phyloP scores from a whole-genome alignment of 208 protist species.

The Trypanosoma vivax region DNA sequence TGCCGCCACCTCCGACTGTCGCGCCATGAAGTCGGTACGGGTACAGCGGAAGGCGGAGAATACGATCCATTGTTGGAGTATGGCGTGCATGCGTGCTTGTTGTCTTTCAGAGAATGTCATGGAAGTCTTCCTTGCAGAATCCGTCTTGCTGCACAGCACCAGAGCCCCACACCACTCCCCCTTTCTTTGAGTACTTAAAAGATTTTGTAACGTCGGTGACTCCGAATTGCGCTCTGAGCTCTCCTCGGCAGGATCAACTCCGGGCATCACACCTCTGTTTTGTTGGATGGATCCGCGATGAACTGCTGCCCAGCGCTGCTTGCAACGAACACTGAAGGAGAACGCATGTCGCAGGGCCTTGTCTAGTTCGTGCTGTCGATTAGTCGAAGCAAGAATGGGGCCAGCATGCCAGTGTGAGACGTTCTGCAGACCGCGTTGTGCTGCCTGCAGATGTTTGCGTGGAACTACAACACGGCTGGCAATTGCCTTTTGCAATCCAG shows the following conservation, averaged over 20 bases:
- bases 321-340: slow-evolving; percentile 10
- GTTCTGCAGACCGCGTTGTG: slow-evolving; percentile 7
- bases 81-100: slow-evolving; percentile 15
- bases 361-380: background rate
- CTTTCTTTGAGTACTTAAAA: no score
- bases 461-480: slow-evolving; percentile 6
- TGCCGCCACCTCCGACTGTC: slow-evolving; percentile 11
- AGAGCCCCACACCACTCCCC: background rate
- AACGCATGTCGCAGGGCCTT: slow-evolving; percentile 5
- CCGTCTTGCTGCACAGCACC: background rate
- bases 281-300: background rate
- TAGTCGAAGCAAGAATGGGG: background rate
- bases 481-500: no score
- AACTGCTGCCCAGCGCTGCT: slow-evolving; percentile 2
- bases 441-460: slow-evolving; percentile 12
- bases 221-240: no score
- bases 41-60: slow-evolving; percentile 10
- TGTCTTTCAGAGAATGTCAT: slow-evolving; percentile 12
- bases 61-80: slow-evolving; percentile 22
- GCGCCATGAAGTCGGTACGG: slow-evolving; percentile 9
- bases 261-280: background rate
- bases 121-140: background rate
- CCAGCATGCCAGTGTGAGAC: background rate
- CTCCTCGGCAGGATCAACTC: background rate
- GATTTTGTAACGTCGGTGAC: no score